These are phyloP conservation scores for Penicillium coffeae DNA, from an alignment of 495 filamentous ascomycete genomes.

Conservation along the genomic window DNA sequence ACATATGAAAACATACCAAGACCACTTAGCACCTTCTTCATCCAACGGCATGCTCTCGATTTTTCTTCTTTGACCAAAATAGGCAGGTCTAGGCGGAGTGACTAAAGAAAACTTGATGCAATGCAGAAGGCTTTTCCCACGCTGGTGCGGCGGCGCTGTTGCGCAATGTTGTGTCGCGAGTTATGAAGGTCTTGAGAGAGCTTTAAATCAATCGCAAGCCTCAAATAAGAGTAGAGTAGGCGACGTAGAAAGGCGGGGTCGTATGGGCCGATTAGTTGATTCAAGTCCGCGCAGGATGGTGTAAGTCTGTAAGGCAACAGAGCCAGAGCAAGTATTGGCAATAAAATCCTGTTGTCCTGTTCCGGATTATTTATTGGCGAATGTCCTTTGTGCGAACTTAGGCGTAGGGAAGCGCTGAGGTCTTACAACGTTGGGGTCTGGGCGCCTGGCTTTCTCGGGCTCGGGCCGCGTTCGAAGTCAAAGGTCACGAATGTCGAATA, in stretches of 20 bases:
- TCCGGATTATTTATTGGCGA: neutral
- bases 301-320: neutral
- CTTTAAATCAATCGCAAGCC: neutral
- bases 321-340: neutral
- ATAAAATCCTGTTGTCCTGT: too few relatives aligned
- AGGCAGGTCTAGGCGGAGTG: neutral
- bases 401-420: neutral
- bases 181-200: neutral
- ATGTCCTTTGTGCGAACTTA: neutral
- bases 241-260: neutral
- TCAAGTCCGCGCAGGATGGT: neutral
- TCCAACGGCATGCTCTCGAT: slow-evolving; percentile 45
- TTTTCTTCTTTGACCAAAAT: neutral
- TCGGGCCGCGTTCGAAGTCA: neutral
- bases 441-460: neutral
- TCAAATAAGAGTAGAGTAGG: neutral
- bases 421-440: too few relatives aligned
- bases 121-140: neutral
- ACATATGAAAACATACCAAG: slow-evolving; percentile 31
- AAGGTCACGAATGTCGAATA: neutral
- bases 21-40: slow-evolving; percentile 48
- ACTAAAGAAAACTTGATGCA: neutral
- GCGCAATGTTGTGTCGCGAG: neutral
- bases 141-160: neutral
- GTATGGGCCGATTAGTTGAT: neutral